Percentiles rank a stretch among this genome's conserved stretches.
phyloP scores from a whole-genome alignment of 306 rosid species.

The Coriaria nepalensis region DNA sequence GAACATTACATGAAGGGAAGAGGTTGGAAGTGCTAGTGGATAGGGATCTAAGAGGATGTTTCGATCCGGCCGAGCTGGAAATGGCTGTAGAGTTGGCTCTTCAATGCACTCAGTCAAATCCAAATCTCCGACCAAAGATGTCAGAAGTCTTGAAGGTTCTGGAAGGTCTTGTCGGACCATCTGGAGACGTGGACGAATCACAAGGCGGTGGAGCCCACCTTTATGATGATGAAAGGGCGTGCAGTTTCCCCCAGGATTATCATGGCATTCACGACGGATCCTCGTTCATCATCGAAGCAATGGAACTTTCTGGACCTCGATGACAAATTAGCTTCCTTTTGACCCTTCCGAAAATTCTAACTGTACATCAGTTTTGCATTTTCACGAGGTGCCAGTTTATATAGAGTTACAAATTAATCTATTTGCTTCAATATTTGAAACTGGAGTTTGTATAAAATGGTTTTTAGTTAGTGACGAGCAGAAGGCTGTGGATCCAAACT shows the following conservation, averaged over 20 bases:
- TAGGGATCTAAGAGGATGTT: conserved; percentile 77
- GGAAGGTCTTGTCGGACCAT: conserved; percentile 60
- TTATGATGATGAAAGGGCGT: conserved; percentile 41
- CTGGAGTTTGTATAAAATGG: no score
- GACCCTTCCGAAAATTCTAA: conserved; percentile 6
- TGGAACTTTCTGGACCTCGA: conserved; percentile 94
- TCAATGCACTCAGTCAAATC: conserved; percentile 71
- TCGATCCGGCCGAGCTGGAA: conserved; percentile 54
- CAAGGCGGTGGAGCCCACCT: conserved; percentile 36
- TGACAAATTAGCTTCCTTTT: conserved; percentile 12
- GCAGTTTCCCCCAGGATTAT: conserved; percentile 49
- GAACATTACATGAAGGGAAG: conserved; percentile 57
- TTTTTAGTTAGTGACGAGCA: no score
- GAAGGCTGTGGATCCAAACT: no score
- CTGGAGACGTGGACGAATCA: conserved; percentile 38
- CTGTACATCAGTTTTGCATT: conserved; percentile 33
- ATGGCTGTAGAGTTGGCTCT: conserved; percentile 55
- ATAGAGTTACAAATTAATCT: no score
- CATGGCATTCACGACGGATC: conserved; percentile 55
- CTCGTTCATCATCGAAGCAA: conserved; percentile 74
- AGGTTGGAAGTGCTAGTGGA: conserved; percentile 60
- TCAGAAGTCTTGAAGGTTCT: conserved; percentile 59
- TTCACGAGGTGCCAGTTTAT: conserved; percentile 5
- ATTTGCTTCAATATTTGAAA: no score
- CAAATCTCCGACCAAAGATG: conserved; percentile 80